phyloP scores from a whole-genome alignment of 129 eudicot genomes.

The Helianthus tuberosus region DNA sequence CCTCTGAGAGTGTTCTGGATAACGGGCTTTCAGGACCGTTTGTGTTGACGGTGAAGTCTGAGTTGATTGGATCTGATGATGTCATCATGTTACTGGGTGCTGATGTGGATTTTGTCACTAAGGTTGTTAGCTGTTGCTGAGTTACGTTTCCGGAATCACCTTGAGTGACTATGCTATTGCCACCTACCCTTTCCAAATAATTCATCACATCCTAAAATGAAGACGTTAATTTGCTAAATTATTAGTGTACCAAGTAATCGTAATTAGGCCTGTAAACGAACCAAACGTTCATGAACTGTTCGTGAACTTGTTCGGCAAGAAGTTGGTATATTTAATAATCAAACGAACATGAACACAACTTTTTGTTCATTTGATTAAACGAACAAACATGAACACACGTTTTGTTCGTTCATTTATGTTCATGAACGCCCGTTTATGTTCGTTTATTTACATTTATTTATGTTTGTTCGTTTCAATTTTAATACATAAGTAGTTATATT shows the following conservation, averaged over 20 bases:
- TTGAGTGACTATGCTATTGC: conserved; percentile 53
- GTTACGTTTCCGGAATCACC: conserved; percentile 61
- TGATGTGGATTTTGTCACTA: conserved; percentile 60
- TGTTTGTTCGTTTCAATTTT: too few species aligned
- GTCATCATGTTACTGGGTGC: conserved; percentile 49
- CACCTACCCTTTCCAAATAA: conserved; percentile 70
- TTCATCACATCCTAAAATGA: conserved; percentile 72
- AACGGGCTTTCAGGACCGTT: conserved; percentile 67
- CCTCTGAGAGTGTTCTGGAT: conserved; percentile 77
- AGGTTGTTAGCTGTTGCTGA: conserved; percentile 46
- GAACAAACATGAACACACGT: too few species aligned
- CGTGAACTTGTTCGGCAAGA: too few species aligned
- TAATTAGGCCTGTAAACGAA: too few species aligned
- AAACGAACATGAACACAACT: too few species aligned
- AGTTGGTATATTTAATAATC: too few species aligned
- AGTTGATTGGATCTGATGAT: conserved; percentile 42
- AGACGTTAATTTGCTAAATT: neutral
- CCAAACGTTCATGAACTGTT: too few species aligned
- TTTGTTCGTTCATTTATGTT: too few species aligned
- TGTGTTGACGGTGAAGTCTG: conserved; percentile 49
- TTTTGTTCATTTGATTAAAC: too few species aligned
- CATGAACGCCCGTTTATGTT: too few species aligned
- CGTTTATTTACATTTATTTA: too few species aligned
- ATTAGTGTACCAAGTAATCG: neutral
- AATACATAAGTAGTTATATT: too few species aligned